Evolutionary conservation across 805 yeast genomes (phyloP).

Genomic region (Yarrowia sp.): DNA sequence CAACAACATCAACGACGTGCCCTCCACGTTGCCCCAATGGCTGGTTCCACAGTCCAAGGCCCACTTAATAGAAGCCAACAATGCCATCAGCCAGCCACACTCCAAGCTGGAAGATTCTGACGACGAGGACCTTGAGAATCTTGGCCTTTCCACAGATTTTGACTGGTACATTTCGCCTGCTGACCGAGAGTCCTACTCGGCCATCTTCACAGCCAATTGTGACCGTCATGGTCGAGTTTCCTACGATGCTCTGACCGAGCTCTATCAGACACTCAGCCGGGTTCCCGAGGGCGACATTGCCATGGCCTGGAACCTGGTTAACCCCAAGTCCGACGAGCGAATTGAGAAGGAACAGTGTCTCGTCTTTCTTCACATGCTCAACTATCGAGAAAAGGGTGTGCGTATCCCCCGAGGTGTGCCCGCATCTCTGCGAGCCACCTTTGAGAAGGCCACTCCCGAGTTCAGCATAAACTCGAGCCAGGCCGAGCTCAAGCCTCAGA

Average conservation of each 20-base stretch:
- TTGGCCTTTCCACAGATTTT: constrained; percentile 61
- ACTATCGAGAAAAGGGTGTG: constrained; percentile 81
- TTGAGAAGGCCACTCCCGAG: constrained; percentile 77
- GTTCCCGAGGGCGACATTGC: constrained; percentile 83
- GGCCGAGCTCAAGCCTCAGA: constrained; percentile 39
- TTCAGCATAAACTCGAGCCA: constrained; percentile 51
- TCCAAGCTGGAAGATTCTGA: constrained; percentile 29
- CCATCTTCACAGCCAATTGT: constrained; percentile 66
- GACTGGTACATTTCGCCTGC: constrained; percentile 97
- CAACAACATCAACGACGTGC: constrained; percentile 59
- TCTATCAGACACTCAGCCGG: constrained; percentile 63
- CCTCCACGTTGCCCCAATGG: constrained; percentile 82
- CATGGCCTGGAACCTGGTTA: constrained; percentile 92
- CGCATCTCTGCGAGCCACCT: constrained; percentile 83
- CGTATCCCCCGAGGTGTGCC: constrained; percentile 95
- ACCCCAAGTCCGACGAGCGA: constrained; percentile 81
- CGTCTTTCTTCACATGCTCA: constrained; percentile 84
- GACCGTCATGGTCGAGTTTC: constrained; percentile 78
- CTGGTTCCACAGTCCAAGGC: constrained; percentile 85
- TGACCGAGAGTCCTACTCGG: constrained; percentile 74
- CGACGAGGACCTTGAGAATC: constrained; percentile 60
- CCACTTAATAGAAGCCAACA: constrained; percentile 79
- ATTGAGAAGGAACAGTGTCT: constrained; percentile 91
- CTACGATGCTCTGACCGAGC: constrained; percentile 63
- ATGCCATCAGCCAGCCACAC: constrained; percentile 44